Base-by-base conservation (phyloP, 2,329 filamentous ascomycete species). In the Microdochium nivale region DNA sequence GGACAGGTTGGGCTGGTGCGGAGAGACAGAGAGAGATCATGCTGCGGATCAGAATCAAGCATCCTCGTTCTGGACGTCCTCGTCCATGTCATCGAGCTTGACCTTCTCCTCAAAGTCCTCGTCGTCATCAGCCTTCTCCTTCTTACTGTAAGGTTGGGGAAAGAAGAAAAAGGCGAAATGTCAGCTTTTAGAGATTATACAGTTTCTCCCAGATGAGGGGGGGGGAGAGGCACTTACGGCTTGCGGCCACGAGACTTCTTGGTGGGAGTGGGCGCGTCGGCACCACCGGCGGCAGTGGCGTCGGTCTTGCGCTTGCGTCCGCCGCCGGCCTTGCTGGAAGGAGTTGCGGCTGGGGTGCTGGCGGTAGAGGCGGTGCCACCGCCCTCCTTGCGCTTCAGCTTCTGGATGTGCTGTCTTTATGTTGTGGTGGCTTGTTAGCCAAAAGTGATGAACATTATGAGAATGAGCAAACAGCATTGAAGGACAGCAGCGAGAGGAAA, bases 331-430 rank as follows among this genome's bases (percentile, higher is more conserved):
- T 54, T 54, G 53, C 35, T 19, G 40, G 46, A n/a, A 21, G 47
- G 49, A 21, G 33, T 25, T 53, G 70, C 69, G 43, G 74, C 75
- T 9, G 68, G 58, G 5, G 72, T 69, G 53, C 74, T 72, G 52
- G 72, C 69, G 44, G 71, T 78, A 61, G 82, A 80, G n/a, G 75
- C 79, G 64, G 78, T 81, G 10, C 49, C 52, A 3, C 56, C 54
- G 13, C 51, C 55, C 10, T 61, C 59, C 48, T 63, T 57, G 25
- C 58, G 55, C 62, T 70, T 70, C 37, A 76, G 65, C 56, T 75
- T 76, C 55, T 73, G 70, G 8, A 76, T 66, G 32, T 76, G 73
- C 58, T 76, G 73, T 47, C 73, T 76, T 48, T 50, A 50, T n/a
- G 30, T 51, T 3, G 48, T 40, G 30, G 4, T 14, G 3, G 13